Evolutionary conservation across 2,329 filamentous ascomycete genomes (phyloP), one percentile per base, ranked within the genome.

Genomic region (Cercospora sesami): DNA sequence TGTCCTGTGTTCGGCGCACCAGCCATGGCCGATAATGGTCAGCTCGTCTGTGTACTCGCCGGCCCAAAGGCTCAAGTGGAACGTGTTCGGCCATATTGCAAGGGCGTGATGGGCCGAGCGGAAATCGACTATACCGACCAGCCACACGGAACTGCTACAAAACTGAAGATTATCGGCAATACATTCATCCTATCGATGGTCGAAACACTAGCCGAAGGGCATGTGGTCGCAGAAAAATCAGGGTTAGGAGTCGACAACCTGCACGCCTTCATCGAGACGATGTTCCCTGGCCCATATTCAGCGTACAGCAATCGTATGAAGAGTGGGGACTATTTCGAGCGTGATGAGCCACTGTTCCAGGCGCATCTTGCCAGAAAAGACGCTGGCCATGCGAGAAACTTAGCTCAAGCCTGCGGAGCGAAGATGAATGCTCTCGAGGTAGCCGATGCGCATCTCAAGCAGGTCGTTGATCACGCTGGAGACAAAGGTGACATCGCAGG

Each of bases 341-440:
- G 90, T 12, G 87, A 91, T 26, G 90, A 86, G 77, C 93, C 93
- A n/a, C 81, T 95, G 8, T 96, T 96, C 78, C 88, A 88, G 3
- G 91, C 94, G 0, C 90, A 95, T 77, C 82, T 96, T 68, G 93
- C 93, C 5, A 83, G 90, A 69, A 97, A 97, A 78, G 94, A 97
- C 81, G 87, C 89, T 1, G 81, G 88, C 1, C 93, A 97, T 83
- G 92, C 91, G 4, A 81, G 88, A 77, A 83, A 81, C 64, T 75
- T 97, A 67, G 93, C 91, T 0, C 81, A 86, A 69, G 80, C 80
- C 26, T 84, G 83, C 5, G 92, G 91, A 0, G 83, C 86, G 53
- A 85, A 83, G 67, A 79, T 96, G 79, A 85, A 82, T 68, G 89
- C 87, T 70, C 81, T 91, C 0, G 88, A 91, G 78, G 83, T 90